Evolutionary conservation across 345 rosid species (phyloP), one percentile per base, ranked within the genome.

Genomic region (rapeseed (Brassica napus)): DNA sequence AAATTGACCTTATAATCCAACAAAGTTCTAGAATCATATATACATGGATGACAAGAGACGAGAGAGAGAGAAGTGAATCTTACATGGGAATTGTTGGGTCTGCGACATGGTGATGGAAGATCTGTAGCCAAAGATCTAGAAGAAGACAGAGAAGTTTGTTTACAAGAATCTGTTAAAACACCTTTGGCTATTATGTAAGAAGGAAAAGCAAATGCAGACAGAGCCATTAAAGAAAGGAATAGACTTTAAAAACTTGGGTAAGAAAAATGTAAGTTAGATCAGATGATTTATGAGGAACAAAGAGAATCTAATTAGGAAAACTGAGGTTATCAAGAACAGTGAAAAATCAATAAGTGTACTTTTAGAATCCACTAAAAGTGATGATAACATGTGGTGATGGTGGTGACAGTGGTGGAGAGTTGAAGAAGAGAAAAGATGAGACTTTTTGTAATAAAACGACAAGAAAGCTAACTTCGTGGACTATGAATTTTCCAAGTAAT

Each of bases 171-270:
- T 12, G 84, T 64, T 74, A 71, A 76, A n/a, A 82, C 37, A 37
- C 79, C 75, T 15, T 77, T 74, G 85, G 65, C 69, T 49, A 18
- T 79, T 63, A 79, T 76, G 79, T 78, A 75, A 66, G 86, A 84
- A 70, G 95, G 90, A 68, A 92, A 85, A 61, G 95, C 87, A 83
- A 86, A 86, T 79, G 91, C 83, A 85, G 81, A 86, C 9, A 89
- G 83, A 67, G 98, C 95, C 97, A 94, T 92, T 2, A 21, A 26
- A 30, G 3, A 8, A 31, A 28, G 32, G 63, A 8, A 5, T 3
- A 77, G 31, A 37, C 12, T 72, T 44, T 58, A 21, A n/a, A 66
- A 72, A 65, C 30, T n/a, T 58, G 0, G n/a, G 69, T 12, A 0
- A 2, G 32, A 63, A n/a, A 34, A 55, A 15, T 64, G 67, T 42